Base-by-base conservation (phyloP, 768 basidiomycete species). In the Rhizopogon rudus region DNA sequence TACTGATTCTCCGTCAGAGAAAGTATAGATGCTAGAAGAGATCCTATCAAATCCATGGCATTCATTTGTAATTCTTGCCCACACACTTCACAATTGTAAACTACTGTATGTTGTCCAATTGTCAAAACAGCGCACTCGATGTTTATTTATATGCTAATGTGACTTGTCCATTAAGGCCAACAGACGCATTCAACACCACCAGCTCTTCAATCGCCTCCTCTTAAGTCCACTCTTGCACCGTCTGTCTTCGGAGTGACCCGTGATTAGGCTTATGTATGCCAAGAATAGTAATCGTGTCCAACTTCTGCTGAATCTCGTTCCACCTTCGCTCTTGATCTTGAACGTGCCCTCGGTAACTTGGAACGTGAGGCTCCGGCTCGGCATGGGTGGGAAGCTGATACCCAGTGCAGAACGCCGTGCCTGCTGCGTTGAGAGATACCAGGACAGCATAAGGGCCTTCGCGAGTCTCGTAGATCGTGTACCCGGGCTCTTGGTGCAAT, bases 391-490 rank as follows among this genome's bases (percentile, higher is more conserved):
- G 54, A 77, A 64, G 60, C 75, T 82, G 37, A 81, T 74, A 8
- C 88, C 89, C 81, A 28, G 75, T 69, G 1, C 88, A 88, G 43
- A 73, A 77, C 0, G 87, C 87, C 6, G 64, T 55, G 0, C 81
- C 81, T 37, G 71, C 67, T 10, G 61, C 60, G 22, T 77, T 71
- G 51, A 81, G 77, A 1, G 84, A 80, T 2, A 87, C 76, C 33
- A 91, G 76, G 8, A 91, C 73, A 9, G 80, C 74, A 67, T 81
- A 90, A 0, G 85, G 82, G 0, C 80, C 80, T 42, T 78, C 68
- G 4, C 79, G 76, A 0, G 88, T 89, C 65, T 87, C 86, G 52
- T 79, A 76, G 58, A 82, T 77, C 1, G 87, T 91, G 67, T 89
- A 88, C 1, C 69, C 82, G 8, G 88, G 86, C 51, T 75, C 57